A percentile compares a stretch with the other conserved stretches of the same genome.
Evolutionary conservation across 495 filamentous ascomycete species (phyloP).

Genomic region (Penicillium pulvis): DNA sequence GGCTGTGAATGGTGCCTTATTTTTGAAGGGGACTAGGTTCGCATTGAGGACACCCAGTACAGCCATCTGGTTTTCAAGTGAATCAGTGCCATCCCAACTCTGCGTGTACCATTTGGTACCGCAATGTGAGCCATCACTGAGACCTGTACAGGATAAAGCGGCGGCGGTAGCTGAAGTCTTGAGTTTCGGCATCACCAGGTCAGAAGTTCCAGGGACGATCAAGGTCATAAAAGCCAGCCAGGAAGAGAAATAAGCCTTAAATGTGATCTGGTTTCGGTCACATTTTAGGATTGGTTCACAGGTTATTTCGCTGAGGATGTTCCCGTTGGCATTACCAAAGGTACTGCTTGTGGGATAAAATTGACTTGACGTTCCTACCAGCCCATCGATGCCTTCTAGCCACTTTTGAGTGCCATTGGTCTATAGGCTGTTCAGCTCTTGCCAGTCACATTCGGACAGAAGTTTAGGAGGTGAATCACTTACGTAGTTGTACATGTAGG

Average conservation of each 20-base stretch:
- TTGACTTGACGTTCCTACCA: slow-evolving; percentile 48
- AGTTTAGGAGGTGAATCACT: slow-evolving; percentile 16
- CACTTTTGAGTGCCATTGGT: slow-evolving; percentile 51
- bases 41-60: slow-evolving; percentile 59
- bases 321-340: slow-evolving; percentile 42
- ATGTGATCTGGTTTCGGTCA: slow-evolving; percentile 68
- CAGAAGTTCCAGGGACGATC: slow-evolving; percentile 63
- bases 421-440: slow-evolving; percentile 24
- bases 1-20: slow-evolving; percentile 54
- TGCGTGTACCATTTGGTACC: slow-evolving; percentile 54
- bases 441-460: not conserved
- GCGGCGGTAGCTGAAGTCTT: slow-evolving; percentile 63
- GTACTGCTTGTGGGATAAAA: slow-evolving; percentile 56
- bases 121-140: slow-evolving; percentile 49
- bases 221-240: slow-evolving; percentile 69
- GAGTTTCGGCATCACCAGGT: slow-evolving; percentile 59
- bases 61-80: slow-evolving; percentile 61
- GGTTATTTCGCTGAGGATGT: slow-evolving; percentile 66
- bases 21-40: slow-evolving; percentile 49
- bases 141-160: slow-evolving; percentile 58
- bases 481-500: slow-evolving; percentile 75
- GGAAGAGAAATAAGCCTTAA: slow-evolving; percentile 74
- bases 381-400: slow-evolving; percentile 57
- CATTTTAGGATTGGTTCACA: slow-evolving; percentile 69
- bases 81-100: slow-evolving; percentile 49